Percentiles rank a stretch among this genome's conserved stretches.
Conservation (phyloP, 2,329 filamentous ascomycete species). For the Exophiala xenobiotica region DNA sequence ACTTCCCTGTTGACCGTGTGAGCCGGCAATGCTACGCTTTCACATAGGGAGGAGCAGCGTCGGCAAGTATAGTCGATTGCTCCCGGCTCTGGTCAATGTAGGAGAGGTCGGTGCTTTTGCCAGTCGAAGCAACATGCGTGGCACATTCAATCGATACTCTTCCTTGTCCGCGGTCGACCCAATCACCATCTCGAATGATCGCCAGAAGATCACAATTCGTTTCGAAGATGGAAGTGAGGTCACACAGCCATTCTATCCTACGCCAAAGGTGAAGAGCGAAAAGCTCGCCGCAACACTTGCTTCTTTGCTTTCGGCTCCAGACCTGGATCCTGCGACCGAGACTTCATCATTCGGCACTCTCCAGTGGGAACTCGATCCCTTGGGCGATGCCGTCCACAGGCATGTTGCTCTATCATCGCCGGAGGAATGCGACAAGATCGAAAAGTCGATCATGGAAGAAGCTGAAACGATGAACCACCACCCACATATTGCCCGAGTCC, state of each 20-base stretch:
- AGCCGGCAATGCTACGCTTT: too few relatives aligned
- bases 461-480: constrained; percentile 28
- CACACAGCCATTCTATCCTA: constrained; percentile 16
- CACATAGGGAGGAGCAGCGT: too few relatives aligned
- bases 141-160: background rate
- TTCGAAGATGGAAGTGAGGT: constrained; percentile 10
- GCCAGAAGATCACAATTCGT: constrained; percentile 14
- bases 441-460: constrained; percentile 15
- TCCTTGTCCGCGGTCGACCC: constrained; percentile 10
- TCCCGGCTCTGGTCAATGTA: too few relatives aligned
- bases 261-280: constrained; percentile 19
- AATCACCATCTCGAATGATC: constrained; percentile 15
- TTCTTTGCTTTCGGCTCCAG: constrained; percentile 10
- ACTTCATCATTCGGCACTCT: constrained; percentile 8
- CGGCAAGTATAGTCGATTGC: too few relatives aligned
- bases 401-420: constrained; percentile 16
- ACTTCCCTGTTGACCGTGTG: too few relatives aligned
- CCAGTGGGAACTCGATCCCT: constrained; percentile 27
- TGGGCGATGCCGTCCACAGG: constrained; percentile 27
- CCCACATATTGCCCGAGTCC: constrained; percentile 24
- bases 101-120: too few relatives aligned
- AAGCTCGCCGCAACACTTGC: constrained; percentile 14
- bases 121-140: background rate
- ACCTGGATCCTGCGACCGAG: background rate
- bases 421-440: constrained; percentile 9